phyloP scores from a whole-genome alignment of 805 yeast species.

The Spathaspora girioi region DNA sequence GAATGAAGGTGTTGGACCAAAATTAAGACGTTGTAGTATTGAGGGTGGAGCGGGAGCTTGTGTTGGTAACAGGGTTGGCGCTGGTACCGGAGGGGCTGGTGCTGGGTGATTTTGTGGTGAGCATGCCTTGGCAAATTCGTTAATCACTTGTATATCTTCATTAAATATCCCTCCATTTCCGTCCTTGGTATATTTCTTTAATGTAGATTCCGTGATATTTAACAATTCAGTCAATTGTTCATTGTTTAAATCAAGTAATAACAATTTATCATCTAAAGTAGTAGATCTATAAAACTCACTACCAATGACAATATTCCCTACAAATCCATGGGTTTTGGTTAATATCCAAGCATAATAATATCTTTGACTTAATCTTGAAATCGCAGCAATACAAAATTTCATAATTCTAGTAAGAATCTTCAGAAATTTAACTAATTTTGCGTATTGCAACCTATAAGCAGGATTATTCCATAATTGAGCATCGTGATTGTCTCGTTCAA shows the following conservation, averaged over 20 bases:
- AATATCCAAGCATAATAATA: slow-evolving; percentile 70
- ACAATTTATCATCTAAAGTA: slow-evolving; percentile 6
- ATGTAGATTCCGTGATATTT: slow-evolving; percentile 13
- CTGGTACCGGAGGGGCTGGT: neutral
- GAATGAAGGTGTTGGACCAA: neutral
- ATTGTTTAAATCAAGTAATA: slow-evolving; percentile 12
- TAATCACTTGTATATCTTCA: neutral
- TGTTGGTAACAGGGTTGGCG: neutral
- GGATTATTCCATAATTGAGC: slow-evolving; percentile 12
- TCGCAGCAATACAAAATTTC: slow-evolving; percentile 18
- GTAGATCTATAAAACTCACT: slow-evolving; percentile 20
- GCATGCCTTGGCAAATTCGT: neutral
- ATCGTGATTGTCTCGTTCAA: slow-evolving; percentile 14
- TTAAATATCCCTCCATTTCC: neutral
- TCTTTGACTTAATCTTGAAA: slow-evolving; percentile 46
- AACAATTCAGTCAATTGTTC: slow-evolving; percentile 27
- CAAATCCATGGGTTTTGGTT: slow-evolving; percentile 49
- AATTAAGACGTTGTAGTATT: neutral
- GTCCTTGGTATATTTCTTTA: slow-evolving; percentile 10
- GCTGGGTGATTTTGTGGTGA: neutral
- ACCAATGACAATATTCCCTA: slow-evolving; percentile 32
- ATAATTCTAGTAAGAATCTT: slow-evolving; percentile 15
- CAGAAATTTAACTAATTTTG: slow-evolving; percentile 22
- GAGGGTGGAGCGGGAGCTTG: neutral
- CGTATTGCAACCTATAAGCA: slow-evolving; percentile 17